Conservation (phyloP, 176 grass and related monocot species). For the Phyllostachys edulis region DNA sequence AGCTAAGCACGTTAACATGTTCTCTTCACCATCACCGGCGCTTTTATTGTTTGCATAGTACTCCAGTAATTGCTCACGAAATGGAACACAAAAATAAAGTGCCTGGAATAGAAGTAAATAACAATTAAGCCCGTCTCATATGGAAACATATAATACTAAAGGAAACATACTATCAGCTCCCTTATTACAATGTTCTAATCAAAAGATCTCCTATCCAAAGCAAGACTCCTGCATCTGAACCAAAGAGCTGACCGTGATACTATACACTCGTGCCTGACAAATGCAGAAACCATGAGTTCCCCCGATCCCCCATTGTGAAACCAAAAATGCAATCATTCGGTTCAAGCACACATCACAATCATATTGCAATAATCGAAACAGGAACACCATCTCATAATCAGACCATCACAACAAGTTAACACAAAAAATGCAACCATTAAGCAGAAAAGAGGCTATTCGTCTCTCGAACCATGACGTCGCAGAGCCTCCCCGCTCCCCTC, state of each 20-base stretch:
- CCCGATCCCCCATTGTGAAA: background rate
- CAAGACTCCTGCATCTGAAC: background rate
- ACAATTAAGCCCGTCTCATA: background rate
- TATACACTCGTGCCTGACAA: background rate
- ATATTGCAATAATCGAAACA: background rate
- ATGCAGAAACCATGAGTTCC: background rate
- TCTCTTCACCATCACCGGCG: conserved; percentile 68
- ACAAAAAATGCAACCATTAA: background rate
- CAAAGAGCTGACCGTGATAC: background rate
- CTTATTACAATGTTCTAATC: background rate
- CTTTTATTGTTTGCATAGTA: conserved; percentile 83
- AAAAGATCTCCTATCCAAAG: background rate
- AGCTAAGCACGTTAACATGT: conserved; percentile 86
- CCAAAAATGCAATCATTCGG: background rate
- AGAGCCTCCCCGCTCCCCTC: background rate
- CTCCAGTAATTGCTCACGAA: conserved; percentile 89
- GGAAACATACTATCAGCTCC: background rate
- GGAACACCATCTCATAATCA: background rate
- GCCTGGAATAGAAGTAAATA: conserved; percentile 40
- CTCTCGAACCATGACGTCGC: background rate
- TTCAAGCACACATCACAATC: background rate
- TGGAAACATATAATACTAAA: background rate
- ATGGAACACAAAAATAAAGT: conserved; percentile 82
- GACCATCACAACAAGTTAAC: background rate
- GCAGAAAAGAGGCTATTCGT: background rate